Evolutionary conservation across 768 basidiomycete genomes (phyloP).

Genomic region (Lactifluus rugatus): DNA sequence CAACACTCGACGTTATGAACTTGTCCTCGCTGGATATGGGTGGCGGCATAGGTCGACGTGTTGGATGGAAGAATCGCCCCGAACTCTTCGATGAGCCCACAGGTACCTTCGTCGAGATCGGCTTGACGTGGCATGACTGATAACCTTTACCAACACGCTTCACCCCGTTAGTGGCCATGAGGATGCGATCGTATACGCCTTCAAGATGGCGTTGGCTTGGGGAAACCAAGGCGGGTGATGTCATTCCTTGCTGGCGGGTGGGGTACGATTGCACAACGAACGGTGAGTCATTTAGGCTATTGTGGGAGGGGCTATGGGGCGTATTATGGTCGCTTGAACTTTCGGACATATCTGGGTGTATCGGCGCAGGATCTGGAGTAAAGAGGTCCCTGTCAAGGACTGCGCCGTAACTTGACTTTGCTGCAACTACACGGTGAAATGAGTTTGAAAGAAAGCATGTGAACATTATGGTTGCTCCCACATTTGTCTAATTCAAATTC

Average conservation of each 20-base stretch:
- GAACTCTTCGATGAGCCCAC: constrained; percentile 22
- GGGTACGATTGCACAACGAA: constrained; percentile 60
- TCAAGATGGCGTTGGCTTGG: constrained; percentile 55
- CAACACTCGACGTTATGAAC: constrained; percentile 37
- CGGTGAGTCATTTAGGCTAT: constrained; percentile 54
- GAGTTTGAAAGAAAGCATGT: background rate
- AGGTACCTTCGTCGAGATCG: constrained; percentile 25
- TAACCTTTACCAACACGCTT: constrained; percentile 75
- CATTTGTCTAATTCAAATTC: constrained; percentile 57
- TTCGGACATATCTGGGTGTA: constrained; percentile 32
- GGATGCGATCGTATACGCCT: constrained; percentile 71
- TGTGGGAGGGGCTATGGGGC: constrained; percentile 24
- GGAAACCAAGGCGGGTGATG: constrained; percentile 35
- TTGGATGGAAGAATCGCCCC: constrained; percentile 34
- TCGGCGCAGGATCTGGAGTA: constrained; percentile 40
- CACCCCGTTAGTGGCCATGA: constrained; percentile 75
- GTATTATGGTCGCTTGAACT: constrained; percentile 17
- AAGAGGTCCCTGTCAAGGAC: constrained; percentile 57
- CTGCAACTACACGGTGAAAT: constrained; percentile 15
- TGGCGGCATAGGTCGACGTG: constrained; percentile 53
- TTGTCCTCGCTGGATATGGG: constrained; percentile 53
- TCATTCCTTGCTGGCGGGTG: constrained; percentile 31
- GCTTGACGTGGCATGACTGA: constrained; percentile 54
- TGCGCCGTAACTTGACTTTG: constrained; percentile 19
- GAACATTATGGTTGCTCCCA: constrained; percentile 27